Evolutionary conservation across 345 rosid genomes (phyloP).

Genomic region (Linum usitatissimum): DNA sequence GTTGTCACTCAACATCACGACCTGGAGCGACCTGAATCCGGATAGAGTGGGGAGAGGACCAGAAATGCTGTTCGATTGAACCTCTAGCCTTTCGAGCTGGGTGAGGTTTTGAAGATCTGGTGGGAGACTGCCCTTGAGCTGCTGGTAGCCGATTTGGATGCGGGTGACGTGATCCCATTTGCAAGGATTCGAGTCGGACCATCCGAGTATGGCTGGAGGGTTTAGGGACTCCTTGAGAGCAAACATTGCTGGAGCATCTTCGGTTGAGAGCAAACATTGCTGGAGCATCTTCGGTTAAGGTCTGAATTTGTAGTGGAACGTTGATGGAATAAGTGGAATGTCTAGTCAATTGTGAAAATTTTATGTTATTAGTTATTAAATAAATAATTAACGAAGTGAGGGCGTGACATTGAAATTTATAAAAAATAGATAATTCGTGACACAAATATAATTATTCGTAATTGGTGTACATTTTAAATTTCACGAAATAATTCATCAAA

Average conservation of each 20-base stretch:
- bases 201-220: conserved; percentile 30
- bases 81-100: conserved; percentile 60
- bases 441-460: too few species aligned
- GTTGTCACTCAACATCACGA: conserved; percentile 54
- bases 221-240: conserved; percentile 5
- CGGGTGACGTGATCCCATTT: conserved; percentile 62
- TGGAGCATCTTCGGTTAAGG: too few species aligned
- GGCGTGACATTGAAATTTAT: too few species aligned
- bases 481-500: too few species aligned
- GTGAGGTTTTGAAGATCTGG: conserved; percentile 38
- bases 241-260: conserved; percentile 2
- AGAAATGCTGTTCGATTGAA: conserved; percentile 60
- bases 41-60: conserved; percentile 56
- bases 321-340: too few species aligned
- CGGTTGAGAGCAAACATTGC: too few species aligned
- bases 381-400: too few species aligned
- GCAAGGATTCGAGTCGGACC: conserved; percentile 83
- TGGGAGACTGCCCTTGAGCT: conserved; percentile 68
- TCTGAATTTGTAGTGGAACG: too few species aligned
- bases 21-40: conserved; percentile 56
- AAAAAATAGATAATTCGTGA: too few species aligned
- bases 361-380: too few species aligned
- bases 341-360: too few species aligned
- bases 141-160: conserved; percentile 75
- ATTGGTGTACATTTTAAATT: too few species aligned